A percentile compares a stretch with the other conserved stretches of the same genome.
phyloP scores from a whole-genome alignment of 176 grass and related monocot species.

The Tillandsia leiboldiana region DNA sequence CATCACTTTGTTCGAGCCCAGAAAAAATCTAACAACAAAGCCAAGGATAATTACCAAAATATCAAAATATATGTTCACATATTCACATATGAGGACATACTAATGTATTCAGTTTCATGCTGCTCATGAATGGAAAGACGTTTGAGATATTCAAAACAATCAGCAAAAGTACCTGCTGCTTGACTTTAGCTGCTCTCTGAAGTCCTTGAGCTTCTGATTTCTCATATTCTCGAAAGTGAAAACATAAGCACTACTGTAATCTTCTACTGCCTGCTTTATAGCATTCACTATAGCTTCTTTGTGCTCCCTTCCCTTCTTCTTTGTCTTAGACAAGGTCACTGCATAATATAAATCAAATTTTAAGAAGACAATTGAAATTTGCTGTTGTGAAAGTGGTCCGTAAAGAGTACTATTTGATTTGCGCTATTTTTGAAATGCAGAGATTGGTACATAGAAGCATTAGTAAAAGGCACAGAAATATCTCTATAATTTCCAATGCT shows the following conservation, averaged over 20 bases:
- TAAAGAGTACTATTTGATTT: neutral
- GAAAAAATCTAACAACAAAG: constrained; percentile 55
- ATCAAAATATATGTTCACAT: neutral
- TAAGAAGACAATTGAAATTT: neutral
- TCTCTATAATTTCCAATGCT: too few species aligned
- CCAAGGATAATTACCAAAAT: neutral
- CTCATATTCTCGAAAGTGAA: constrained; percentile 93
- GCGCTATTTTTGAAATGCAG: neutral
- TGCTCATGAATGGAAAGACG: neutral
- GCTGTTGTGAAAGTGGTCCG: neutral
- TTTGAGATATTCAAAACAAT: neutral
- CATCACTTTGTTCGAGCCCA: constrained; percentile 96
- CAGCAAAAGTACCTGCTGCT: constrained; percentile 42
- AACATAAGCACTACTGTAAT: constrained; percentile 46
- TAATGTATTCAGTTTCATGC: neutral
- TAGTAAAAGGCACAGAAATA: too few species aligned
- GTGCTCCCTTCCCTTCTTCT: constrained; percentile 59
- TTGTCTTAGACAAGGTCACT: constrained; percentile 80
- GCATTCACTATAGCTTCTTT: constrained; percentile 65
- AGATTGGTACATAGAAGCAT: too few species aligned
- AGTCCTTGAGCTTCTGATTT: constrained; percentile 81
- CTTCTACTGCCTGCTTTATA: constrained; percentile 53
- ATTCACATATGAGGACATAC: neutral
- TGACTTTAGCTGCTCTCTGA: constrained; percentile 70
- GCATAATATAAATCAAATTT: constrained; percentile 5